Evolutionary conservation across 148 eudicot genomes (phyloP).

Genomic region (Chenopodium album): DNA sequence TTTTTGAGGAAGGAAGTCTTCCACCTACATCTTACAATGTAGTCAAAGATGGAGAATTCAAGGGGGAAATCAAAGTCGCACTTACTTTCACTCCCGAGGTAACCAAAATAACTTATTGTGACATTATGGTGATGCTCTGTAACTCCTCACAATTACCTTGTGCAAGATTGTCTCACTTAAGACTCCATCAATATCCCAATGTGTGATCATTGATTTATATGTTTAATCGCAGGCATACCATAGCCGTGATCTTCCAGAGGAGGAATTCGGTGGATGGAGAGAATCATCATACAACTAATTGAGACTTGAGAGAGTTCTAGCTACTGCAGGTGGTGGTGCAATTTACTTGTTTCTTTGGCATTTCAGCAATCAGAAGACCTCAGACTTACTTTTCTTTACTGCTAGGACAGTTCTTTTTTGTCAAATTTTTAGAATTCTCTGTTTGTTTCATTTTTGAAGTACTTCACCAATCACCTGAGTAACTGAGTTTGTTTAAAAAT

Average conservation of each 20-base stretch:
- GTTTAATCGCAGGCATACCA: conserved; percentile 30
- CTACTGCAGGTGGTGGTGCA: background rate
- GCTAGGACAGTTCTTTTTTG: background rate
- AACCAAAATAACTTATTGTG: background rate
- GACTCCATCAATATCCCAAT: background rate
- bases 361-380: background rate
- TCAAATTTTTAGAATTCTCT: background rate
- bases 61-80: conserved; percentile 66
- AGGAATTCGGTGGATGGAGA: conserved; percentile 71
- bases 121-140: background rate
- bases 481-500: background rate
- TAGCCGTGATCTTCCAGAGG: conserved; percentile 36
- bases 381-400: background rate
- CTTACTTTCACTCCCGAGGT: conserved; percentile 70
- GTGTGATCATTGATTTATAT: background rate
- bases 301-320: background rate
- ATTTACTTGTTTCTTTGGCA: background rate
- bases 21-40: conserved; percentile 57
- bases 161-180: background rate
- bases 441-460: background rate
- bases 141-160: background rate
- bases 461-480: background rate
- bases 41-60: conserved; percentile 56
- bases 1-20: conserved; percentile 51
- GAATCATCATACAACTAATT: conserved; percentile 37